These are phyloP conservation scores for Asterochloris erici DNA, from an alignment of 139 green algal species.

Conservation along the genomic window DNA sequence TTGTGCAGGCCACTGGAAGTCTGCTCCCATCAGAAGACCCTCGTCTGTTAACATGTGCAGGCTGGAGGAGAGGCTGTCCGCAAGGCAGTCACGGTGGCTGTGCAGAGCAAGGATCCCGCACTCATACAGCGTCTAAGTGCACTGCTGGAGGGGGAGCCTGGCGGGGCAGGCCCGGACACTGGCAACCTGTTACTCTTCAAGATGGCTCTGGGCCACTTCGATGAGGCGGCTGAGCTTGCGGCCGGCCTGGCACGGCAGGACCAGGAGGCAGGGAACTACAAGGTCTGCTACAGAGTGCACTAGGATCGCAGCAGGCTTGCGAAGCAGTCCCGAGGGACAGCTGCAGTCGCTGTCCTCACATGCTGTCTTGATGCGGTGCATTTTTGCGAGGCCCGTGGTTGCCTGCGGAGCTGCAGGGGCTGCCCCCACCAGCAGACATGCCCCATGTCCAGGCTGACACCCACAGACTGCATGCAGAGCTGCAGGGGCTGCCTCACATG, in stretches of 20 bases:
- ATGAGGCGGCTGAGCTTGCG: slow-evolving; percentile 55
- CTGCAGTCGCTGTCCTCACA: too few relatives aligned
- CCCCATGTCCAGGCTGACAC: too few relatives aligned
- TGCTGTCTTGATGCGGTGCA: too few relatives aligned
- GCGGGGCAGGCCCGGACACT: slow-evolving; percentile 29
- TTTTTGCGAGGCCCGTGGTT: too few relatives aligned
- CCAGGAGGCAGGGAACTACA: slow-evolving; percentile 82
- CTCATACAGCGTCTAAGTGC: slow-evolving; percentile 54
- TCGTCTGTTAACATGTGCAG: not conserved
- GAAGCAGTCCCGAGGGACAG: too few relatives aligned
- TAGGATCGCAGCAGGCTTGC: too few relatives aligned
- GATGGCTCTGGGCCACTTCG: slow-evolving; percentile 62
- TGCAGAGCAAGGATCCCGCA: slow-evolving; percentile 18
- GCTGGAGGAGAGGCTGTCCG: slow-evolving; percentile 43
- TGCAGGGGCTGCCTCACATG: too few relatives aligned
- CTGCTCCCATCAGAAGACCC: not conserved
- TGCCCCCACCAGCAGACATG: too few relatives aligned
- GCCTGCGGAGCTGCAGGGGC: too few relatives aligned
- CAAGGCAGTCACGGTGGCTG: slow-evolving; percentile 68
- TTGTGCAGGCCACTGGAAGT: too few relatives aligned
- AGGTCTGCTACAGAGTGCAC: slow-evolving; percentile 22
- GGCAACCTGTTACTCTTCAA: slow-evolving; percentile 70
- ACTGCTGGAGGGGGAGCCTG: slow-evolving; percentile 50
- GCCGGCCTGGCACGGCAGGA: slow-evolving; percentile 35
- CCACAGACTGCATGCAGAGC: too few relatives aligned